Conservation (phyloP, 1,139 yeast genomes). For the Yamadazyma dushanensis region DNA sequence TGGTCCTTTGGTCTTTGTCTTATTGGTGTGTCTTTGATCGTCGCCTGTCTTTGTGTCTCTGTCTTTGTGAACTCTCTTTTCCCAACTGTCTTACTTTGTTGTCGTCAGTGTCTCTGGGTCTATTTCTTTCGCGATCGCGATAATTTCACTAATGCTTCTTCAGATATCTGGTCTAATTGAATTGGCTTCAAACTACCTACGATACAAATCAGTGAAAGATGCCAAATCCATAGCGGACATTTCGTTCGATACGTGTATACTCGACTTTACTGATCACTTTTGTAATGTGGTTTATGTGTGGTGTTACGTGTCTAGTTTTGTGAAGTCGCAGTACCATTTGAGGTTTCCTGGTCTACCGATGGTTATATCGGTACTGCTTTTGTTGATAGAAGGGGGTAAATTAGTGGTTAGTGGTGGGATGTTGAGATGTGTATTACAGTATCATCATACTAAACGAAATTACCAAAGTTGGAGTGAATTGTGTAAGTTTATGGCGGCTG, state of each 20-base stretch:
- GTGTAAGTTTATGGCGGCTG: conserved; percentile 11
- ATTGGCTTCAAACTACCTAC: not conserved
- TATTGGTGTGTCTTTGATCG: no score
- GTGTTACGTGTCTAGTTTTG: not conserved
- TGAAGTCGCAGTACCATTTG: not conserved
- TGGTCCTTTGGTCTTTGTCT: no score
- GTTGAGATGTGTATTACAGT: conserved; percentile 18
- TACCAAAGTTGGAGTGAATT: conserved; percentile 26
- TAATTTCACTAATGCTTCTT: no score
- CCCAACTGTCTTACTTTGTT: no score
- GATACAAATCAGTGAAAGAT: not conserved
- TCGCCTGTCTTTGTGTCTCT: no score
- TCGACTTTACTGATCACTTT: not conserved
- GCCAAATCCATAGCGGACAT: not conserved
- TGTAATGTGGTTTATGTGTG: not conserved
- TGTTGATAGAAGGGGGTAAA: conserved; percentile 18
- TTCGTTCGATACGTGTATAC: not conserved
- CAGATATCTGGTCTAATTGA: not conserved
- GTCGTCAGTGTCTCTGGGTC: no score
- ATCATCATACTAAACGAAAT: conserved; percentile 19
- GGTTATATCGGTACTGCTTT: conserved; percentile 3
- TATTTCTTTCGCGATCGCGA: no score
- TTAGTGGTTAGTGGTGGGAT: conserved; percentile 14
- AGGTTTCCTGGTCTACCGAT: not conserved
- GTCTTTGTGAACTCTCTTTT: no score